A percentile compares a stretch with the other conserved stretches of the same genome.
Evolutionary conservation across 139 green algal species (phyloP).

Genomic region (Chlamydomonas asymmetrica): DNA sequence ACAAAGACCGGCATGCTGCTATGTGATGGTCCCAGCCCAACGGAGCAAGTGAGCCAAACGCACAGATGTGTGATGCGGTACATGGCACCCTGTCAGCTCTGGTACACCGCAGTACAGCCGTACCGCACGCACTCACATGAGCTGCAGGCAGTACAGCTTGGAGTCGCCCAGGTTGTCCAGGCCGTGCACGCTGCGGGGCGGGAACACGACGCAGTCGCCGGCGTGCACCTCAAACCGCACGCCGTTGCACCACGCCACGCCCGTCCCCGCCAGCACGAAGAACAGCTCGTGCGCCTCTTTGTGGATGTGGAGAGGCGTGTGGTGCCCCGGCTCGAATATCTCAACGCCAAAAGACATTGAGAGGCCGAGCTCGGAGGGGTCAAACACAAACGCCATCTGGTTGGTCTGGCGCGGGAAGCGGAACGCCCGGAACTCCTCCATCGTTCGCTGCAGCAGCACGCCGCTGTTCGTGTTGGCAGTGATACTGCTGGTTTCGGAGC

Average conservation of each 20-base stretch:
- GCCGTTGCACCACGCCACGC: slow-evolving; percentile 61
- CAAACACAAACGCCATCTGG: slow-evolving; percentile 75
- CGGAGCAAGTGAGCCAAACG: no score
- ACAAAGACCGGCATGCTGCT: no score
- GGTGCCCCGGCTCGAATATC: slow-evolving; percentile 73
- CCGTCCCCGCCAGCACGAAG: slow-evolving; percentile 76
- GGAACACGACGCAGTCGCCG: slow-evolving; percentile 80
- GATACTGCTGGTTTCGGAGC: not conserved
- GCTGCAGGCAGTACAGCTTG: slow-evolving; percentile 68
- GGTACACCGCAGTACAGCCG: no score
- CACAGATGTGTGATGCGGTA: no score
- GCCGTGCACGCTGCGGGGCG: slow-evolving; percentile 66
- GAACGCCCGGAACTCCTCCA: slow-evolving; percentile 69
- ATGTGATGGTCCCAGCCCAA: no score
- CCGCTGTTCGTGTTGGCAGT: not conserved
- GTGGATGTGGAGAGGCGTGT: slow-evolving; percentile 75
- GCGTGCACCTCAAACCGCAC: slow-evolving; percentile 51
- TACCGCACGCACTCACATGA: no score
- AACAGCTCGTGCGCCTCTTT: slow-evolving; percentile 80
- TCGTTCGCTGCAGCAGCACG: slow-evolving; percentile 47
- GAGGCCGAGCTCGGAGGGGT: slow-evolving; percentile 42
- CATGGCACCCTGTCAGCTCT: no score
- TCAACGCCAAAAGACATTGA: slow-evolving; percentile 79
- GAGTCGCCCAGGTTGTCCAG: slow-evolving; percentile 62
- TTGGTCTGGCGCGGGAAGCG: slow-evolving; percentile 82